phyloP scores from a whole-genome alignment of 306 rosid species.

The Cicer yamashitae region DNA sequence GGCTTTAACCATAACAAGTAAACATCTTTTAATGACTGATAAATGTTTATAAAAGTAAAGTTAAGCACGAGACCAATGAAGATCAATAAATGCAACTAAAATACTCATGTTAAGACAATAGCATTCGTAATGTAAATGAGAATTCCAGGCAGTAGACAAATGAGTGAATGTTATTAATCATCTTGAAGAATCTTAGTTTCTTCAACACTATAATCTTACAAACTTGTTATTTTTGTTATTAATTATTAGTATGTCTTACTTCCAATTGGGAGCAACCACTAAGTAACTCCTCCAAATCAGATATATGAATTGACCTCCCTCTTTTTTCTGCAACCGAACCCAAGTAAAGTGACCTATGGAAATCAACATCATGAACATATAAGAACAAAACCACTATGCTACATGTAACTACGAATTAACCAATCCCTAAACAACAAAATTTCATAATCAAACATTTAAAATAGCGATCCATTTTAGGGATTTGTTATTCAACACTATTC shows the following conservation, averaged over 20 bases:
- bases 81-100: conserved; percentile 5
- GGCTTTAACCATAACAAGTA: conserved; percentile 8
- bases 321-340: conserved; percentile 84
- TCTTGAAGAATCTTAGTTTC: neutral
- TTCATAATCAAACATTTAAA: conserved; percentile 23
- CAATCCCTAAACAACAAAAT: conserved; percentile 19
- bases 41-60: neutral
- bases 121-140: neutral
- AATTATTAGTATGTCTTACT: conserved; percentile 62
- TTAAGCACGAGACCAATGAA: conserved; percentile 3
- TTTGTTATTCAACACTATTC: neutral
- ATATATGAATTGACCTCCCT: conserved; percentile 78
- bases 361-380: conserved; percentile 50
- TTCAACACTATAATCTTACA: neutral
- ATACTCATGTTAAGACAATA: neutral
- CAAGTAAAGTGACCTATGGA: conserved; percentile 81
- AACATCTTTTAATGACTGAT: neutral
- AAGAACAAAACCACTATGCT: conserved; percentile 38
- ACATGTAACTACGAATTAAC: neutral
- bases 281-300: conserved; percentile 90
- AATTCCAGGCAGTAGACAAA: conserved; percentile 18
- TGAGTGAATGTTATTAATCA: neutral
- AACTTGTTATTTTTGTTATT: neutral
- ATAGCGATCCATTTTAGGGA: neutral
- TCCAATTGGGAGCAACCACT: conserved; percentile 81